Percentiles rank a stretch among this genome's conserved stretches.
These are phyloP conservation scores for Penicillium macrosclerotiorum DNA, from an alignment of 495 filamentous ascomycete species.

Conservation along the genomic window DNA sequence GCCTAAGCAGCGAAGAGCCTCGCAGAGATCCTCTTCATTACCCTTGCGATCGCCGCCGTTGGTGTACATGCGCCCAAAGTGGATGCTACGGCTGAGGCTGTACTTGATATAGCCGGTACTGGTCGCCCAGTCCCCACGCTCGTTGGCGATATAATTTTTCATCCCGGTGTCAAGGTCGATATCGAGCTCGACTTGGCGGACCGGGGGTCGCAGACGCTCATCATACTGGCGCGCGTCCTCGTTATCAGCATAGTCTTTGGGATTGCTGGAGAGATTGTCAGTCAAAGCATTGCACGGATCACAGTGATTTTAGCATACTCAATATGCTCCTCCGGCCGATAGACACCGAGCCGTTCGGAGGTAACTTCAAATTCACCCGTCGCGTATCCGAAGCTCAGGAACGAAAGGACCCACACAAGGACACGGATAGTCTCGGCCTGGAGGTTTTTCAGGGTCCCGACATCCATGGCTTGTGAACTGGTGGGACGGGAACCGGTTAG, in stretches of 20 bases:
- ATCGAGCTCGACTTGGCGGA: slow-evolving; percentile 72
- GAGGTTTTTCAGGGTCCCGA: slow-evolving; percentile 84
- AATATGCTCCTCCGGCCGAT: slow-evolving; percentile 95
- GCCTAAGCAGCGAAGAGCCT: slow-evolving; percentile 84
- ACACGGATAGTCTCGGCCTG: slow-evolving; percentile 89
- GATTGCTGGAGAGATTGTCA: slow-evolving; percentile 50
- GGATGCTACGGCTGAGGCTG: slow-evolving; percentile 80
- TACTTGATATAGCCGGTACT: slow-evolving; percentile 86
- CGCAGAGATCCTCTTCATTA: slow-evolving; percentile 81
- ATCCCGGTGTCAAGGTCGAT: slow-evolving; percentile 84
- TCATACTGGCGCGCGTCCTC: slow-evolving; percentile 83
- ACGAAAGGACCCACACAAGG: slow-evolving; percentile 86
- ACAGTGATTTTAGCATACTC: slow-evolving; percentile 34
- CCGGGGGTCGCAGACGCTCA: slow-evolving; percentile 73
- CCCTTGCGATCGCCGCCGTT: slow-evolving; percentile 62
- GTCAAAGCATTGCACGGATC: not conserved
- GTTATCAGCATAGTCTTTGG: slow-evolving; percentile 87
- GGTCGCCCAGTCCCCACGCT: slow-evolving; percentile 78
- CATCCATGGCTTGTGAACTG: slow-evolving; percentile 87
- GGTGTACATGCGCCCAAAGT: slow-evolving; percentile 85
- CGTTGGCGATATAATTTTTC: slow-evolving; percentile 99
- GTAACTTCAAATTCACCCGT: slow-evolving; percentile 97
- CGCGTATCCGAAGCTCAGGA: slow-evolving; percentile 94
- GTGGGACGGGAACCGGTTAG: slow-evolving; percentile 15
- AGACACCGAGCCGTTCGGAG: slow-evolving; percentile 82